Evolutionary conservation across 148 eudicot species (phyloP).

Genomic region (Nepenthes gracilis): DNA sequence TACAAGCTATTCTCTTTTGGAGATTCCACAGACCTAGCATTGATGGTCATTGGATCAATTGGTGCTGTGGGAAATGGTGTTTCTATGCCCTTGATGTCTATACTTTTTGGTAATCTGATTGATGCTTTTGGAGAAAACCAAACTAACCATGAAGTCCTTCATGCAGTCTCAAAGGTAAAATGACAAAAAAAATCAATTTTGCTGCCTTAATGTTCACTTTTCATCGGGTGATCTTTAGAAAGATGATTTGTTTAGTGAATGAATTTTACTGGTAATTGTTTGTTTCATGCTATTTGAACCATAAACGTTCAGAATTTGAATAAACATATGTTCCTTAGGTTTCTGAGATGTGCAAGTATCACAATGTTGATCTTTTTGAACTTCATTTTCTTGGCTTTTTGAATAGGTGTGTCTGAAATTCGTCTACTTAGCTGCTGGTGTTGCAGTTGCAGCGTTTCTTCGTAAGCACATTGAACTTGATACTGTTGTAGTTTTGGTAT

Average conservation of each 20-base stretch:
- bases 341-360: neutral
- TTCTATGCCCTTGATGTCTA: constrained; percentile 44
- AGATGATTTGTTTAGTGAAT: neutral
- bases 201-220: neutral
- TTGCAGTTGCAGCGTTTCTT: constrained; percentile 39
- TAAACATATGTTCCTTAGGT: no score
- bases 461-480: constrained; percentile 28
- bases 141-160: constrained; percentile 14
- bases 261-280: no score
- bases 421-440: constrained; percentile 45
- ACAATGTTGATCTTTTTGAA: neutral
- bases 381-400: constrained; percentile 1
- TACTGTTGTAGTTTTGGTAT: neutral
- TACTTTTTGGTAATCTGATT: constrained; percentile 45
- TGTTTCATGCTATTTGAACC: no score
- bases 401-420: constrained; percentile 48
- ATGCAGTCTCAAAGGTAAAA: constrained; percentile 38
- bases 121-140: constrained; percentile 61
- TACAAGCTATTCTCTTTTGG: constrained; percentile 55
- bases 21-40: constrained; percentile 36
- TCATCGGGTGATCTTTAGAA: neutral
- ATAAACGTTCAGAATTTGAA: no score
- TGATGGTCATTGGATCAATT: constrained; percentile 54
- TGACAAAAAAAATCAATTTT: neutral
- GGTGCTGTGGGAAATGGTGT: constrained; percentile 55